A percentile compares a stretch with the other conserved stretches of the same genome.
These are phyloP conservation scores for Ustanciosporium gigantosporum DNA, from an alignment of 1,284 basidiomycete species.

Conservation along the genomic window DNA sequence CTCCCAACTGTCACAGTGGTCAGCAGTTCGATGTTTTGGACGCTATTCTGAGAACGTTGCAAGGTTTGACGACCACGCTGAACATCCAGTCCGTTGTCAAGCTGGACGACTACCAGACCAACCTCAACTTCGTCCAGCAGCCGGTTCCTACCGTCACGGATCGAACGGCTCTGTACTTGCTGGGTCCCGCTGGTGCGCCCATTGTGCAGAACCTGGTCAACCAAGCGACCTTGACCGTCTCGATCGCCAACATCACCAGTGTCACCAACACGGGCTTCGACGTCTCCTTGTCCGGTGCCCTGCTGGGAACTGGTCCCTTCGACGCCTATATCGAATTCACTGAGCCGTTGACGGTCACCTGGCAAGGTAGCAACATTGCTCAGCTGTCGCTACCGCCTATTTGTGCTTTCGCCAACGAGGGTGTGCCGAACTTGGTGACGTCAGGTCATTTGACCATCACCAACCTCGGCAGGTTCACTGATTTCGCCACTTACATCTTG, in stretches of 20 bases:
- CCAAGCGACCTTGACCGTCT: conserved; percentile 68
- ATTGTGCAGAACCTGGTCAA: conserved; percentile 73
- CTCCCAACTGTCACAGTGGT: conserved; percentile 68
- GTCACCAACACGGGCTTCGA: conserved; percentile 54
- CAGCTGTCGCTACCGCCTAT: conserved; percentile 70
- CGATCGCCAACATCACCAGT: conserved; percentile 70
- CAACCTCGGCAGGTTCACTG: conserved; percentile 65
- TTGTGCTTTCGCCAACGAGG: conserved; percentile 72
- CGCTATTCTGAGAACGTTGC: conserved; percentile 70
- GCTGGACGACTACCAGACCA: conserved; percentile 64
- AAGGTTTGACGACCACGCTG: conserved; percentile 68
- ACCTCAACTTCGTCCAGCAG: conserved; percentile 70
- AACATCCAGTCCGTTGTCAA: conserved; percentile 52
- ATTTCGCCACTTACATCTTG: conserved; percentile 71
- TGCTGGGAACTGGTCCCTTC: conserved; percentile 61
- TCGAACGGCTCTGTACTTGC: conserved; percentile 70
- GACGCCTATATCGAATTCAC: conserved; percentile 64
- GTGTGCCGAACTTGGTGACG: conserved; percentile 70
- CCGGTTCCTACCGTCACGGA: conserved; percentile 72
- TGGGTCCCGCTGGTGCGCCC: conserved; percentile 68
- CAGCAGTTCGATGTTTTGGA: conserved; percentile 61
- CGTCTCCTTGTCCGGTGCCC: conserved; percentile 61
- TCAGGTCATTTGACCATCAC: conserved; percentile 60
- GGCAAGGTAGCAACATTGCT: conserved; percentile 73
- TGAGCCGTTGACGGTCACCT: conserved; percentile 66